phyloP scores from a whole-genome alignment of 2,329 filamentous ascomycete species.

The Grosmannia clavigera region DNA sequence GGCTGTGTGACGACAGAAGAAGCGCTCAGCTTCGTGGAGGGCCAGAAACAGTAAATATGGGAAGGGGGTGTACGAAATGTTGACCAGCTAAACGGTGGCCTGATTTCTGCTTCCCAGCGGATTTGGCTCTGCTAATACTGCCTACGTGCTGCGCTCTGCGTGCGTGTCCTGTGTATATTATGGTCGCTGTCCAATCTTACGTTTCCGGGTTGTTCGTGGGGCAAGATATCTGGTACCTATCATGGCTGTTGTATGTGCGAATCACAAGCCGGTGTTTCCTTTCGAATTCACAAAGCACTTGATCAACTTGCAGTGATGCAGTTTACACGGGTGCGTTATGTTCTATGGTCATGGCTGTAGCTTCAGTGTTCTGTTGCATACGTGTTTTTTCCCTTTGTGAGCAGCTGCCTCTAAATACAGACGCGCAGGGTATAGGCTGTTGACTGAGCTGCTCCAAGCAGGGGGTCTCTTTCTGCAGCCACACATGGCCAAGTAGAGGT shows the following conservation, averaged over 20 bases:
- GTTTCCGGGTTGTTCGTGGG: background rate
- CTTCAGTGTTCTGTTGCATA: no score
- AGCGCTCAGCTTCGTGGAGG: constrained; percentile 88
- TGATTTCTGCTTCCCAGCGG: background rate
- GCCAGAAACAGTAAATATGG: constrained; percentile 38
- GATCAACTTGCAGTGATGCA: no score
- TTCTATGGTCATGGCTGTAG: no score
- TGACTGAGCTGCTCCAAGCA: no score
- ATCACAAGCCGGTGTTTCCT: no score
- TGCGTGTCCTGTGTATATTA: background rate
- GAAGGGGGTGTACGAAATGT: background rate
- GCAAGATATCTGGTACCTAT: background rate
- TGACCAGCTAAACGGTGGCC: background rate
- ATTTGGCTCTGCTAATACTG: background rate
- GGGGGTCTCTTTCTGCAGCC: no score
- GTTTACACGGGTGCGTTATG: no score
- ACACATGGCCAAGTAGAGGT: no score
- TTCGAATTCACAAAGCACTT: no score
- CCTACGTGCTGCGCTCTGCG: background rate
- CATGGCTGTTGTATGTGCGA: background rate
- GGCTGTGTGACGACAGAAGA: constrained; percentile 80
- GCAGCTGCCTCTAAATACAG: no score
- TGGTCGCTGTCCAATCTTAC: background rate
- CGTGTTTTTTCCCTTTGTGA: no score
- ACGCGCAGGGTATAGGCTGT: no score